Percentiles rank a stretch among this genome's conserved stretches.
phyloP scores from a whole-genome alignment of 805 yeast species.

The Saturnispora quitensis region DNA sequence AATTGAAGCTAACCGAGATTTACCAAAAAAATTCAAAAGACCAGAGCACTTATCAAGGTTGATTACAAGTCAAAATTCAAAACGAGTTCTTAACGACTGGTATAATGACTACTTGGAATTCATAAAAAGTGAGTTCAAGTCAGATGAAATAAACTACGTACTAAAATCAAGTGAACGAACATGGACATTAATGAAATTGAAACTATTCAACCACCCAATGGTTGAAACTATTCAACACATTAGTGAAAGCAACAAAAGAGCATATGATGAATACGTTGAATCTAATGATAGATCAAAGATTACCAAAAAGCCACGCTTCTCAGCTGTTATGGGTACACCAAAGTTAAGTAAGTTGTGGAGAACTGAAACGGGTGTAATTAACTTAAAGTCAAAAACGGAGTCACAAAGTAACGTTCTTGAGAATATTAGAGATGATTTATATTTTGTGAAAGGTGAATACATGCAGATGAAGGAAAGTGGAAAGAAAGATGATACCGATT shows the following conservation, averaged over 20 bases:
- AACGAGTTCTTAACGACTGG: constrained; percentile 1
- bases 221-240: constrained; percentile 11
- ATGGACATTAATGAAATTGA: constrained; percentile 25
- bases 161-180: constrained; percentile 18
- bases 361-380: constrained; percentile 17
- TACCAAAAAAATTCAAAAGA: constrained; percentile 16
- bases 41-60: constrained; percentile 16
- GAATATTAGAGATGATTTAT: constrained; percentile 23
- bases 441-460: constrained; percentile 18
- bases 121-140: constrained; percentile 2
- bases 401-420: background rate
- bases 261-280: constrained; percentile 17
- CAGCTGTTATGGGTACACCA: constrained; percentile 23
- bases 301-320: constrained; percentile 16
- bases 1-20: constrained; percentile 14
- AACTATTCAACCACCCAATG: constrained; percentile 22
- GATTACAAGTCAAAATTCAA: constrained; percentile 1
- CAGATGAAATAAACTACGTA: constrained; percentile 11
- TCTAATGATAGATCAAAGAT: constrained; percentile 1
- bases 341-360: constrained; percentile 24
- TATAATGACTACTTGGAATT: background rate
- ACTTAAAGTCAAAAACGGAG: constrained; percentile 10
- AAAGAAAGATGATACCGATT: background rate
- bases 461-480: constrained; percentile 10
- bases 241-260: constrained; percentile 18